Evolutionary conservation across 805 yeast species (phyloP), one percentile per base, ranked within the genome.

Genomic region (Cyberlindnera mrakii): DNA sequence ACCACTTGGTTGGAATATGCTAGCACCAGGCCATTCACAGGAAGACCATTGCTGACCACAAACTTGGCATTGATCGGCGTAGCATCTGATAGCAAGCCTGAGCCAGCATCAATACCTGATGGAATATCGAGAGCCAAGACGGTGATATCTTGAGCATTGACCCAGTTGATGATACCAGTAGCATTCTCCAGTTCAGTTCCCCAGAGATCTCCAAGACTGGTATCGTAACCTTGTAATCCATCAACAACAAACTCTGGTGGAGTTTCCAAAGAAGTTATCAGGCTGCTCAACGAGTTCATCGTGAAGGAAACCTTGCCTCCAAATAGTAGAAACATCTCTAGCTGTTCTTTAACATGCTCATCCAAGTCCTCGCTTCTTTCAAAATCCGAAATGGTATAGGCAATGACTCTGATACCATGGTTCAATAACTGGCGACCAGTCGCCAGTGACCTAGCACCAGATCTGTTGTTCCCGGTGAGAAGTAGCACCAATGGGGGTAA

Each of bases 141-240:
- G 6, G 72, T 62, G 40, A 57, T 58, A 41, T 64, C 67, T 7
- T 70, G 66, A 29, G 59, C 60, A 51, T 85, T 85, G 44, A 82
- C 75, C 95, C 96, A 89, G 5, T 64, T 60, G 20, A 86, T 74
- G 16, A 86, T 60, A 30, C 67, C 63, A 25, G 59, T 57, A 9
- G 75, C 68, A 18, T 54, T 53, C 19, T 62, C 53, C 17, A 70
- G 50, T 40, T 76, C 81, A 2, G 43, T 50, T 3, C 53, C 62
- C 55, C 58, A 42, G 54, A 82, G 60, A 58, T 85, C 93, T 29
- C 73, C 72, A 40, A 85, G 62, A 42, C 76, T 83, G 19, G 78
- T 75, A 52, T 86, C 93, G 50, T 77, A 82, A 0, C 96, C 96
- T 58, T 85, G 96, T 52, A 89, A 68, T 1, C 89, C 93, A 60